A percentile compares a stretch with the other conserved stretches of the same genome.
Conservation (phyloP, 176 grass and related monocot species). For the Zoysia japonica region DNA sequence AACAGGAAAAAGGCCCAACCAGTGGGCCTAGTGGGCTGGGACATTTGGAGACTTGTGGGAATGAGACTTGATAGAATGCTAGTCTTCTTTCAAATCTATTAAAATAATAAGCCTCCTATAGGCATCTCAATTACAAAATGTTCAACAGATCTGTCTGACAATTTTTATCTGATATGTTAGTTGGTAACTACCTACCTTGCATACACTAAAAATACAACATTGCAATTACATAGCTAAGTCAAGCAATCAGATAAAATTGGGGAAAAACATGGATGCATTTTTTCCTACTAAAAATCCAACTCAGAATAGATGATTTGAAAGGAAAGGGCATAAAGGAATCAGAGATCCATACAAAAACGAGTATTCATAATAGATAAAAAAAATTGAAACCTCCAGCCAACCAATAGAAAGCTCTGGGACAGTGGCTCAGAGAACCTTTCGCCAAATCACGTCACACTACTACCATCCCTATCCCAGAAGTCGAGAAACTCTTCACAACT, state of each 20-base stretch:
- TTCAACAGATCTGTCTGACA: not conserved
- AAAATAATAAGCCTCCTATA: not conserved
- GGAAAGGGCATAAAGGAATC: not conserved
- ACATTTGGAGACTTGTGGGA: not conserved
- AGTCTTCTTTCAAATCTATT: not conserved
- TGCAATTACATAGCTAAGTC: not conserved
- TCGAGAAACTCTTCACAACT: constrained; percentile 15
- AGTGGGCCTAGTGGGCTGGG: not conserved
- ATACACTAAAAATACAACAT: not conserved
- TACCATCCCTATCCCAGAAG: constrained; percentile 31
- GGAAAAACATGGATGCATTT: not conserved
- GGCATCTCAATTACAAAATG: not conserved
- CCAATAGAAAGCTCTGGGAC: not conserved
- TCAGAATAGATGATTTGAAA: too few relatives aligned
- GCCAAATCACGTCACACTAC: constrained; percentile 41
- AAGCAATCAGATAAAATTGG: not conserved
- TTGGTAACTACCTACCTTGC: not conserved
- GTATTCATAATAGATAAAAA: not conserved
- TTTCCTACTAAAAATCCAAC: not conserved
- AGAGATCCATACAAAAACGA: not conserved
- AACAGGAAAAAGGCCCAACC: not conserved
- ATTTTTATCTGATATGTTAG: not conserved
- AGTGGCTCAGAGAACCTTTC: constrained; percentile 36
- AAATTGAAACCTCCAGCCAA: not conserved
- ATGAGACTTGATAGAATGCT: not conserved